Evolutionary conservation across 2,329 filamentous ascomycete genomes (phyloP).

Genomic region (Colletotrichum endophyticum): DNA sequence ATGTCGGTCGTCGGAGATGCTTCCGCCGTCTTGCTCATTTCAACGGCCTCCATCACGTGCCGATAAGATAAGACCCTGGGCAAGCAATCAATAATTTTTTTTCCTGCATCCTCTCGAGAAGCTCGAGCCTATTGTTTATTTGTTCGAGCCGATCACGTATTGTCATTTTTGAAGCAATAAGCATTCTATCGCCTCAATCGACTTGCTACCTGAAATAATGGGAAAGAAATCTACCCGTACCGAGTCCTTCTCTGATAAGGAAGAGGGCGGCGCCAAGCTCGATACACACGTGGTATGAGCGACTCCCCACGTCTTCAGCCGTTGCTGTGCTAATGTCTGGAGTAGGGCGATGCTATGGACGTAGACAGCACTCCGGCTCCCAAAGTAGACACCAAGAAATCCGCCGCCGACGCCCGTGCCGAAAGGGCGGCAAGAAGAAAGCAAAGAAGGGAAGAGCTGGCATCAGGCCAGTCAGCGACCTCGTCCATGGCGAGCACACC

Average conservation of each 20-base stretch:
- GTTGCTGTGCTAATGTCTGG: not conserved
- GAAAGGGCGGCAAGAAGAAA: constrained; percentile 16
- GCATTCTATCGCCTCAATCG: not conserved
- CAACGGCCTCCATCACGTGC: not conserved
- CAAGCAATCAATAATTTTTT: constrained; percentile 1
- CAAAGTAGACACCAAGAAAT: not conserved
- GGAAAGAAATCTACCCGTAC: not conserved
- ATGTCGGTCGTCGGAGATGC: not conserved
- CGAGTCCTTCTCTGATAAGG: constrained; percentile 9
- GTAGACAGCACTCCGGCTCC: constrained; percentile 10
- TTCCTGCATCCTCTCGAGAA: not conserved
- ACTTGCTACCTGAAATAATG: not conserved
- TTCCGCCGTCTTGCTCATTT: not conserved
- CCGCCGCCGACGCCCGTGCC: constrained; percentile 8
- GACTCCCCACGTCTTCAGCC: not conserved
- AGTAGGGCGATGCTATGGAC: constrained; percentile 13
- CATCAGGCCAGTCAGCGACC: not conserved
- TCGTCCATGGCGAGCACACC: constrained; percentile 13
- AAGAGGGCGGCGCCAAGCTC: constrained; percentile 14
- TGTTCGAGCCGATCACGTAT: not conserved
- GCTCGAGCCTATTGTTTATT: not conserved
- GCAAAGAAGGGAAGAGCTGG: constrained; percentile 8
- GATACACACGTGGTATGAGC: constrained; percentile 6
- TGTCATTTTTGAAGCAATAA: not conserved
- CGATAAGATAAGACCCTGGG: constrained; percentile 16